phyloP scores from a whole-genome alignment of 2,329 filamentous ascomycete genomes.

The Fusarium proliferatum region DNA sequence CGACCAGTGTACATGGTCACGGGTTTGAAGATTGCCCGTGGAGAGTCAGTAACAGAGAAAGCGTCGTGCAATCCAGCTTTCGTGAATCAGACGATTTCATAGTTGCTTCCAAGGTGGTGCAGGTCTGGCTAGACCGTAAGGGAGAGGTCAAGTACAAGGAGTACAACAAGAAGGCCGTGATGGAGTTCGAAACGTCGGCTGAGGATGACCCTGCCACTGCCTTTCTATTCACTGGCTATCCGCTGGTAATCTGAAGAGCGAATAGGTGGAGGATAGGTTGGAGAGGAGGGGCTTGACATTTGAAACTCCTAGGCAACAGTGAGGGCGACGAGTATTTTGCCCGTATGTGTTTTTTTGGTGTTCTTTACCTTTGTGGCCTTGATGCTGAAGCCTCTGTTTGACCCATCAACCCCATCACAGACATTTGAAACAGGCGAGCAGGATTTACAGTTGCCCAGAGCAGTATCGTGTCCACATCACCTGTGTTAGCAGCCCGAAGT shows the following conservation, averaged over 20 bases:
- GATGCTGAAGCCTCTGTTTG: too few relatives aligned
- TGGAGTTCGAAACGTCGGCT: not conserved
- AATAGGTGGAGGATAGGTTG: rapidly evolving
- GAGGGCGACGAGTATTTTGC: too few relatives aligned
- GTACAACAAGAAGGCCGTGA: not conserved
- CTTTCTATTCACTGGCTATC: not conserved
- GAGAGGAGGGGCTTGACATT: not conserved
- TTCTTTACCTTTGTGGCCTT: too few relatives aligned
- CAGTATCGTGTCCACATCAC: rapidly evolving
- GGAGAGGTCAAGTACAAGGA: not conserved
- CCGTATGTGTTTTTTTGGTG: too few relatives aligned
- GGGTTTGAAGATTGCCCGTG: not conserved
- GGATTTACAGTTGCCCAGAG: rapidly evolving
- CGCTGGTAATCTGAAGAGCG: not conserved
- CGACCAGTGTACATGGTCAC: not conserved
- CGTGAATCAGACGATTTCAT: not conserved
- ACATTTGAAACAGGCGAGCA: rapidly evolving
- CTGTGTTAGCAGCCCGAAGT: rapidly evolving
- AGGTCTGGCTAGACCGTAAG: not conserved
- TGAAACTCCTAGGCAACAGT: too few relatives aligned
- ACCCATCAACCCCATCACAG: too few relatives aligned
- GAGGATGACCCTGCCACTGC: rapidly evolving
- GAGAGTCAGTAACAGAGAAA: rapidly evolving
- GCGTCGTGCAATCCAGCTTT: not conserved
- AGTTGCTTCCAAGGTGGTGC: not conserved